These are phyloP conservation scores for Biscogniauxia sp. DNA, from an alignment of 2,329 filamentous ascomycete genomes.

Conservation along the genomic window DNA sequence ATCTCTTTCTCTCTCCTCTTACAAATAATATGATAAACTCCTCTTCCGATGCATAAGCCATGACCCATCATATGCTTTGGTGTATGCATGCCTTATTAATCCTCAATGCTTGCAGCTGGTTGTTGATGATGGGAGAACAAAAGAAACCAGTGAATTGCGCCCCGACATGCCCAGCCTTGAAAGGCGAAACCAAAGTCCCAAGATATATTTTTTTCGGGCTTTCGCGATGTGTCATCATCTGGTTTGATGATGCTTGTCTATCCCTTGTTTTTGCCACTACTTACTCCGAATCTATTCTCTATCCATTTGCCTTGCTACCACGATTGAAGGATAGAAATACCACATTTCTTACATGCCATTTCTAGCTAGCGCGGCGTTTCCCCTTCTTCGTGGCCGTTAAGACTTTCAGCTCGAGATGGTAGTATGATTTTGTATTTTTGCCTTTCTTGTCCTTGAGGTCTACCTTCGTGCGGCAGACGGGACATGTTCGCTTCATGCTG, in stretches of 20 bases:
- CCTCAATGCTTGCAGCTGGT: not conserved
- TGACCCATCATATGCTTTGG: conserved; percentile 2
- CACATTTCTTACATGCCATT: conserved; percentile 1
- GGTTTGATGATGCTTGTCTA: not conserved
- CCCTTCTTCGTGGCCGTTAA: conserved; percentile 56
- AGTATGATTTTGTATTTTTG: conserved; percentile 49
- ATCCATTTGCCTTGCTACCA: conserved; percentile 23
- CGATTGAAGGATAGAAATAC: conserved; percentile 10
- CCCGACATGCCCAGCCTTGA: not conserved
- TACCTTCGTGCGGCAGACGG: conserved; percentile 62
- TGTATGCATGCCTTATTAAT: not conserved
- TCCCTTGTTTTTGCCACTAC: not conserved
- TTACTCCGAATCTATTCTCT: not conserved
- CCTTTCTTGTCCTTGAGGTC: conserved; percentile 43
- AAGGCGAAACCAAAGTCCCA: not conserved
- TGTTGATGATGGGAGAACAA: not conserved
- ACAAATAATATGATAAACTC: conserved; percentile 17
- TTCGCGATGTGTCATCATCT: not conserved
- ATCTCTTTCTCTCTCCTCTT: conserved; percentile 10
- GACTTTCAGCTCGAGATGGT: conserved; percentile 61
- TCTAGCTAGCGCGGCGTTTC: conserved; percentile 36
- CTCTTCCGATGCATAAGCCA: conserved; percentile 18
- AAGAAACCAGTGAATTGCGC: not conserved
- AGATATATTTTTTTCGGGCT: not conserved
- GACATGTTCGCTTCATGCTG: conserved; percentile 55